Conservation (phyloP, 805 yeast species). For the Candida broadrunensis region DNA sequence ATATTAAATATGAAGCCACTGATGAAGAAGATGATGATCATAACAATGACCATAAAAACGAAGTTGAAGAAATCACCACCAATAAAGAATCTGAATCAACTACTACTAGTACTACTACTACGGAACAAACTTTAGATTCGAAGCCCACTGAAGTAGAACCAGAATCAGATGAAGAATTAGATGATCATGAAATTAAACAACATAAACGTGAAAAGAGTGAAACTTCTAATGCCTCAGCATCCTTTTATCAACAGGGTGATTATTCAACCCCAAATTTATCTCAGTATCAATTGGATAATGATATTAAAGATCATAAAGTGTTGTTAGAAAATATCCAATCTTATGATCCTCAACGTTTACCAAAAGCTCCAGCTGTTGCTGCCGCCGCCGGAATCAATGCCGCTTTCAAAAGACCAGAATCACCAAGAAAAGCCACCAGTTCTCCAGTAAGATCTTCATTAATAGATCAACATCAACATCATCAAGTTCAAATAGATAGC, state of each 20-base stretch:
- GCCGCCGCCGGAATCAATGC: neutral
- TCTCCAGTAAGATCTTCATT: constrained; percentile 8
- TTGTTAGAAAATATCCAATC: constrained; percentile 33
- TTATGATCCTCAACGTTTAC: constrained; percentile 31
- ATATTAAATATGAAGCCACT: constrained; percentile 29
- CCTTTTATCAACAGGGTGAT: constrained; percentile 9
- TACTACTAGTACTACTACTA: neutral
- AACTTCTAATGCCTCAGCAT: neutral
- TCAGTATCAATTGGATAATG: constrained; percentile 41
- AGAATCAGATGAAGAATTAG: constrained; percentile 7
- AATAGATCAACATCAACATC: constrained; percentile 1
- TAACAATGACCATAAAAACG: constrained; percentile 22
- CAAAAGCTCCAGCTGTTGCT: constrained; percentile 10
- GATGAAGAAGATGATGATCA: constrained; percentile 3
- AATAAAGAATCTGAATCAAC: constrained; percentile 5
- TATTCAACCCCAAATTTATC: constrained; percentile 44
- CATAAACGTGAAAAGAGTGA: neutral
- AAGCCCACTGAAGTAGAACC: constrained; percentile 4
- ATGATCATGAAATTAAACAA: constrained; percentile 3
- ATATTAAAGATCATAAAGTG: constrained; percentile 34
- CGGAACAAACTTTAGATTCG: constrained; percentile 7
- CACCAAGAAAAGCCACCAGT: neutral
- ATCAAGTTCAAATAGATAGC: constrained; percentile 2
- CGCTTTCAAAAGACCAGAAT: constrained; percentile 1
- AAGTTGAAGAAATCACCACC: constrained; percentile 10